These are phyloP conservation scores for Saturnispora galanensis DNA, from an alignment of 805 yeast species.

Conservation along the genomic window DNA sequence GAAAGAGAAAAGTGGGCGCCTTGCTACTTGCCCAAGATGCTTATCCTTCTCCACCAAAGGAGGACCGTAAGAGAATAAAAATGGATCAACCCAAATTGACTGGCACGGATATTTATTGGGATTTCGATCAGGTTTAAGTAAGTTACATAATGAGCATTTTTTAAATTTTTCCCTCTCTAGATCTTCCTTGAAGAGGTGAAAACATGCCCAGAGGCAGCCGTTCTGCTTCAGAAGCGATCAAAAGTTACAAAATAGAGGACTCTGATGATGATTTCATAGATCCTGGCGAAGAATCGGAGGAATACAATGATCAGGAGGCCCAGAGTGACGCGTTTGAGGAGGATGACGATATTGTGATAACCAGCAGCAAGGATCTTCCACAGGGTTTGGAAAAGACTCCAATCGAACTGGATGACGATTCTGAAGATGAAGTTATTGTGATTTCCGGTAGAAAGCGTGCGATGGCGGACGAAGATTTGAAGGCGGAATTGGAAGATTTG, in stretches of 20 bases:
- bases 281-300: conserved; percentile 5
- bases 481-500: conserved; percentile 8
- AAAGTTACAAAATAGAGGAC: background rate
- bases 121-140: conserved; percentile 27
- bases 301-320: conserved; percentile 12
- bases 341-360: conserved; percentile 31
- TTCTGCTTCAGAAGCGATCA: background rate
- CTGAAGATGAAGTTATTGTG: conserved; percentile 3
- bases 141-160: conserved; percentile 6
- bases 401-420: conserved; percentile 22
- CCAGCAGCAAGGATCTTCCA: background rate
- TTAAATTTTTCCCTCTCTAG: conserved; percentile 5
- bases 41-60: conserved; percentile 33
- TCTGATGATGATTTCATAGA: conserved; percentile 2
- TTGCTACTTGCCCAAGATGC: conserved; percentile 12
- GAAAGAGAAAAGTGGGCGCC: conserved; percentile 8
- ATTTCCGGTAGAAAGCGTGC: conserved; percentile 4
- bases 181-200: too few relatives aligned
- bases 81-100: conserved; percentile 7
- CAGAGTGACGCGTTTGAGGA: conserved; percentile 31
- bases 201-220: background rate
- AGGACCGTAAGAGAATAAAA: conserved; percentile 11
- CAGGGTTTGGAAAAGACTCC: conserved; percentile 34
- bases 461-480: background rate
- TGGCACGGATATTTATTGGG: conserved; percentile 17